These are phyloP conservation scores for Colletotrichum sp. DNA, from an alignment of 2,329 filamentous ascomycete genomes.

Conservation along the genomic window DNA sequence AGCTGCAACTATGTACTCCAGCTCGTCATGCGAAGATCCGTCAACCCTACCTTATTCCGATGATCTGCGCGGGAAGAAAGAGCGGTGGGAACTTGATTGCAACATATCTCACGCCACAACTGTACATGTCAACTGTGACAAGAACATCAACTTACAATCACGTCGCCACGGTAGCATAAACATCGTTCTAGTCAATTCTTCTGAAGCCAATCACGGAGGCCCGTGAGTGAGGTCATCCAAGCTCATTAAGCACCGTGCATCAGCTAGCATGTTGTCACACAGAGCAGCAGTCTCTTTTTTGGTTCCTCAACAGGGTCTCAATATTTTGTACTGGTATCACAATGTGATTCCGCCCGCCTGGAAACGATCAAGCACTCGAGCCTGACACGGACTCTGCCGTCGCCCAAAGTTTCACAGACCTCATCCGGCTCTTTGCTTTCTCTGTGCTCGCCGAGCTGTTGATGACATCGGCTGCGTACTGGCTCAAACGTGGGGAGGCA, in stretches of 20 bases:
- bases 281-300: neutral
- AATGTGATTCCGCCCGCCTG: neutral
- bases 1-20: constrained; percentile 13
- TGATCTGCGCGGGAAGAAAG: constrained; percentile 15
- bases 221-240: neutral
- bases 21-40: constrained; percentile 12
- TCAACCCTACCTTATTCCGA: neutral
- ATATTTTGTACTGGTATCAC: neutral
- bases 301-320: neutral
- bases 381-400: neutral
- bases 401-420: constrained; percentile 9
- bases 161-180: neutral
- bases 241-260: neutral
- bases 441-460: neutral
- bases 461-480: neutral
- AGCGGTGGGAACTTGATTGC: constrained; percentile 13
- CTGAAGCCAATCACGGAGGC: neutral
- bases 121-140: neutral
- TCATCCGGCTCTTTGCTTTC: neutral
- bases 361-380: neutral
- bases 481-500: neutral
- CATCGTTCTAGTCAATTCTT: neutral
- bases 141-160: neutral
- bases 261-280: neutral
- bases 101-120: constrained; percentile 8